These are phyloP conservation scores for Ceratobasidium papillatum DNA, from an alignment of 1,284 basidiomycete species.

Conservation along the genomic window DNA sequence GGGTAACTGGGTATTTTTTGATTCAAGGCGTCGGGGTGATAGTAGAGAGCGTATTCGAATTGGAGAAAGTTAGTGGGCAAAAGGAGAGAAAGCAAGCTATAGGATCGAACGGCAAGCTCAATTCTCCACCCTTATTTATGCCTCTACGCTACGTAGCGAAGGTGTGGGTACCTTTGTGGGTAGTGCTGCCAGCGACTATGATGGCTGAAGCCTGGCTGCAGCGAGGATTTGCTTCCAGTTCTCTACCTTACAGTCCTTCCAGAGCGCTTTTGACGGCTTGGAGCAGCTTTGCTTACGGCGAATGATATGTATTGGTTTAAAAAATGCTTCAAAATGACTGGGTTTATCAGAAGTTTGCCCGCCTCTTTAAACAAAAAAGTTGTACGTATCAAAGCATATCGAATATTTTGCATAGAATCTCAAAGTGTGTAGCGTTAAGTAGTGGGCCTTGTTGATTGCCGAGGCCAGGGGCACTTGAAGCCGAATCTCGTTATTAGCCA, in stretches of 20 bases:
- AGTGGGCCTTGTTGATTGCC: no score
- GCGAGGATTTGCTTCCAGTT: constrained; percentile 3
- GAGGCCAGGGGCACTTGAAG: no score
- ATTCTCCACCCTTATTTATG: background rate
- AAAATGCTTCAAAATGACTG: no score
- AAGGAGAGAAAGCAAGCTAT: background rate
- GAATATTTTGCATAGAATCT: no score
- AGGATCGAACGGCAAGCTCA: background rate
- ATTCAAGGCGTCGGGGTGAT: constrained; percentile 62
- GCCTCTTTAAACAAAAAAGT: no score
- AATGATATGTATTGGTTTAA: background rate
- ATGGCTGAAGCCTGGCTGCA: constrained; percentile 29
- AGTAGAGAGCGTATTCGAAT: constrained; percentile 53
- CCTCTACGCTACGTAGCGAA: background rate
- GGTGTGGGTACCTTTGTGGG: constrained; percentile 21
- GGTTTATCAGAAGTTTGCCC: no score
- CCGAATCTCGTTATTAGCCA: no score
- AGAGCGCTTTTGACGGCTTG: background rate
- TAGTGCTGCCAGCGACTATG: constrained; percentile 23
- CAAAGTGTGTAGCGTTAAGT: no score
- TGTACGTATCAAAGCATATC: no score
- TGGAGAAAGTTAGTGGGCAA: background rate
- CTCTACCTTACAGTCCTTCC: constrained; percentile 5
- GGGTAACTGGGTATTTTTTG: constrained; percentile 64
- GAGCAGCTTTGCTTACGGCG: background rate